phyloP scores from a whole-genome alignment of 2,329 filamentous ascomycete species.

The Penicillium sp. region DNA sequence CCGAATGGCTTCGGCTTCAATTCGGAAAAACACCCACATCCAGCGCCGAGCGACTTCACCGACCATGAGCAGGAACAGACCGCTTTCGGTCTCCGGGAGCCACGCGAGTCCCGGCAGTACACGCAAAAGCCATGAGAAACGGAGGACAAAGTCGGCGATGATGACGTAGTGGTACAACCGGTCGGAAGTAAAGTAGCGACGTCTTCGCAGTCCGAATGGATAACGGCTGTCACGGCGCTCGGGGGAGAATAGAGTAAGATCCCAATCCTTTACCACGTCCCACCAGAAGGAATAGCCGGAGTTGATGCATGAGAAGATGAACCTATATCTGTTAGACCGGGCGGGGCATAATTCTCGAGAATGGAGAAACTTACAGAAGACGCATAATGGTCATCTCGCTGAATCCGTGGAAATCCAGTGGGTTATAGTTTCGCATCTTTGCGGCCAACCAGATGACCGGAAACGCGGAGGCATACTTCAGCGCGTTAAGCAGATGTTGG shows the following conservation, averaged over 20 bases:
- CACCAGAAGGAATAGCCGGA: constrained; percentile 97
- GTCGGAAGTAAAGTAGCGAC: constrained; percentile 70
- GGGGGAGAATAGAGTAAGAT: constrained; percentile 76
- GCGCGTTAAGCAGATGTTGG: constrained; percentile 87
- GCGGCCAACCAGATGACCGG: constrained; percentile 83
- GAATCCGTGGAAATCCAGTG: constrained; percentile 50
- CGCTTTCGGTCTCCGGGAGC: constrained; percentile 82
- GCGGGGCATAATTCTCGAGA: neutral
- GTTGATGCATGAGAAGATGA: constrained; percentile 75
- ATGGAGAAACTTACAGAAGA: constrained; percentile 48
- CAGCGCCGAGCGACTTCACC: constrained; percentile 86
- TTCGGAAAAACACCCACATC: constrained; percentile 96
- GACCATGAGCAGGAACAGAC: constrained; percentile 83
- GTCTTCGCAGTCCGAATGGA: constrained; percentile 74
- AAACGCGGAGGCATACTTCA: constrained; percentile 93
- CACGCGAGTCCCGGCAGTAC: constrained; percentile 79
- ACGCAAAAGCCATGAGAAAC: constrained; percentile 91
- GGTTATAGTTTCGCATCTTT: constrained; percentile 65
- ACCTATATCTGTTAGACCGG: constrained; percentile 51
- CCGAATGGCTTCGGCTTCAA: constrained; percentile 85
- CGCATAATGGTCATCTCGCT: constrained; percentile 58
- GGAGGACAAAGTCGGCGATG: constrained; percentile 72
- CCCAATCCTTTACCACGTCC: constrained; percentile 97
- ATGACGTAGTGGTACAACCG: constrained; percentile 83
- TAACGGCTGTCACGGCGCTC: constrained; percentile 63